Base-by-base conservation (phyloP, 768 basidiomycete species). In the Fistulinella prunicolor region DNA sequence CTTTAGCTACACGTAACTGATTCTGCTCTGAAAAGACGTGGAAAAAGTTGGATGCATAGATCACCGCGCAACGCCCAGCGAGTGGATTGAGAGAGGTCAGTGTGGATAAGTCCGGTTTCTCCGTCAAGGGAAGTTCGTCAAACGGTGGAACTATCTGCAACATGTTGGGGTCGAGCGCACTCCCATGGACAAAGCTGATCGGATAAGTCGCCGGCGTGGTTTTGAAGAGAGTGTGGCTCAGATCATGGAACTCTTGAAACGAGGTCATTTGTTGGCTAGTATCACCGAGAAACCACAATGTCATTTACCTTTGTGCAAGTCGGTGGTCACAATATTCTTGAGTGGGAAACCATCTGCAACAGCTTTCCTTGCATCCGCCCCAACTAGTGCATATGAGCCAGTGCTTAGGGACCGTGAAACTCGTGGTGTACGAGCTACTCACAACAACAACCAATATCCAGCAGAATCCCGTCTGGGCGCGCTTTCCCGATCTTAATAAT, bases 201-300 rank as follows among this genome's bases (percentile, higher is more conserved):
- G 81, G 78, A 57, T 81, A 85, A 0, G 73, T 69, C 35, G 71
- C 71, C 0, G 76, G 73, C 0, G 76, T 79, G 2, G 78, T 74
- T 35, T 63, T 76, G 70, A 85, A 88, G 16, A 87, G 69, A 24
- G 77, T 71, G 47, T 86, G 82, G 1, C 83, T 82, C 7, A 77
- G 62, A 1, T 77, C 68, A 76, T 79, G 80, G 51, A 79, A 85
- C 3, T 64, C 83, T 84, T 38, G 19, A 12, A 38, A 34, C 19
- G 20, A 22, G 5, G 23, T 30, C 5, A 44, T 12, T 28, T 4
- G 1, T 34, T 4, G 12, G 21, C 16, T 10, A 19, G 23, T 8
- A 28, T 9, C 7, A 4, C 32, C 32, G 14, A 3, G 19, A 45
- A 14, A 35, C 3, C 13, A 20, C 5, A 3, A 36, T 30, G 9